Evolutionary conservation across 768 basidiomycete genomes (phyloP), one percentile per base, ranked within the genome.

Genomic region (Sutorius australiensis): DNA sequence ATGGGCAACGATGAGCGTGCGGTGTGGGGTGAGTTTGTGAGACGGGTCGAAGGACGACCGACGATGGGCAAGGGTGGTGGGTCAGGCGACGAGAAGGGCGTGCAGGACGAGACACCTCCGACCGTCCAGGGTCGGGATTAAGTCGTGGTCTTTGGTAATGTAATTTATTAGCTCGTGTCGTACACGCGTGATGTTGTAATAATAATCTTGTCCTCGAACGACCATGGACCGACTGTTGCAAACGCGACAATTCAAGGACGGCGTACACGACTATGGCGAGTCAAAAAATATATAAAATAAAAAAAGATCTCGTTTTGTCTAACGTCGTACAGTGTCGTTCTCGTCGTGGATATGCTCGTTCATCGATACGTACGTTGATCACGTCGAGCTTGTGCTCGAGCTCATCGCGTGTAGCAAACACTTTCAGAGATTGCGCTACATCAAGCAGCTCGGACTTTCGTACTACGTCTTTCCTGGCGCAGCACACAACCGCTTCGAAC

Each of bases 401-500:
- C 52, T 39, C 47, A 48, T 37, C n/a, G 3, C 47, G 40, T 58
- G 5, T 61, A 89, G 87, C 8, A 77, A 74, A 51, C 84, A 89
- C 44, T 92, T 92, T 61, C 91, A 93, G 60, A 78, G 91, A 3
- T 74, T 93, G 41, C 77, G 90, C 31, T 69, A 78, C 50, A 79
- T 93, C 61, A 91, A 92, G 57, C 91, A 93, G 62, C 81, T 93
- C 8, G 91, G 91, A 0, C 81, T 86, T 5, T 79, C 86, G 0
- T 84, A 82, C 57, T 82, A 80, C 56, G 86, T 92, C 28, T 92
- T 86, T 80, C 82, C 85, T 0, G 80, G 87, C 2, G 91, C 87
- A 0, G 79, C 86, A 0, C 91, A 92, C 61, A 91, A 83, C 53
- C 80, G 91, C 0, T 92, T 93, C 58, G 90, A 92, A 59, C 90